Conservation (phyloP, 306 rosid genomes). For the Sophora flavescens region DNA sequence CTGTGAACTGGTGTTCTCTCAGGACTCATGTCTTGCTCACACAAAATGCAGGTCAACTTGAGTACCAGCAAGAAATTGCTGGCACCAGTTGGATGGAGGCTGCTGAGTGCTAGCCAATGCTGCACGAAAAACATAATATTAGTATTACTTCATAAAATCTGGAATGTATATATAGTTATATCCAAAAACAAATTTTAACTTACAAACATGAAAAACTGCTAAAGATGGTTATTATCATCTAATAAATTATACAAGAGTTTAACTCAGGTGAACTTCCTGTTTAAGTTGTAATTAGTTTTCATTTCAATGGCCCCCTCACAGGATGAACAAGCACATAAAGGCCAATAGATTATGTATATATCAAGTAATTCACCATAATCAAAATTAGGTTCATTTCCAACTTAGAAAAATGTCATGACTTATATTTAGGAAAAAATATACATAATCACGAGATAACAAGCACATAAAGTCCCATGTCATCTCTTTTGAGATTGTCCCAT, state of each 20-base stretch:
- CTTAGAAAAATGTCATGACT: neutral
- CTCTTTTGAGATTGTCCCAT: neutral
- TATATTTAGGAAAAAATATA: neutral
- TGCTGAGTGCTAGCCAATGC: conserved; percentile 47
- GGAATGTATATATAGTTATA: neutral
- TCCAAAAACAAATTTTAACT: neutral
- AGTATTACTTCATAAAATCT: conserved; percentile 26
- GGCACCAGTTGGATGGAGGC: conserved; percentile 59
- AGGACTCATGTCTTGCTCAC: conserved; percentile 60
- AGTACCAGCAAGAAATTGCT: conserved; percentile 79
- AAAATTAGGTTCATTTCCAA: conserved; percentile 14
- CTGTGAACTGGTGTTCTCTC: conserved; percentile 46
- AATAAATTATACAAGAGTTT: conserved; percentile 24
- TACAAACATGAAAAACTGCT: conserved; percentile 10
- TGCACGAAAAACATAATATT: conserved; percentile 43
- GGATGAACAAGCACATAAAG: neutral
- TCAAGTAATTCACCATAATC: conserved; percentile 6
- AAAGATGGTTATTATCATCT: neutral
- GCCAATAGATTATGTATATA: neutral
- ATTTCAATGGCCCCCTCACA: neutral
- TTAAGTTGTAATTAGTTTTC: neutral
- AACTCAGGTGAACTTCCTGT: neutral
- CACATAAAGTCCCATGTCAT: neutral
- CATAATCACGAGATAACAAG: neutral
- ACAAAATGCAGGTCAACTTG: conserved; percentile 43